Evolutionary conservation across 306 rosid genomes (phyloP).

Genomic region (Prosopis cineraria): DNA sequence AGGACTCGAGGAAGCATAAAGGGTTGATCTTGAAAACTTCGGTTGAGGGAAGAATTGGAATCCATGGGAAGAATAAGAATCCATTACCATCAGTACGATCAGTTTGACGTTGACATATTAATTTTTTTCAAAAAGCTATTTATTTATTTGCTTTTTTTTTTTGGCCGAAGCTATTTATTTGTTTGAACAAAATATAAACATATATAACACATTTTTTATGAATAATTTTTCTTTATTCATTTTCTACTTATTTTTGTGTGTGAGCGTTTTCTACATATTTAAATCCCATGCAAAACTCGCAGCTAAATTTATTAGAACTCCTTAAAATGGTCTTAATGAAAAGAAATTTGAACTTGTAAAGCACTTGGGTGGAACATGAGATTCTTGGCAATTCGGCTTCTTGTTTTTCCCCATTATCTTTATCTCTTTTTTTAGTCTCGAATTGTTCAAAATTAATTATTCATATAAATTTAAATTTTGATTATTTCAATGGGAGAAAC

Average conservation of each 20-base stretch:
- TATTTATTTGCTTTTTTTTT: too few relatives aligned
- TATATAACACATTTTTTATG: too few relatives aligned
- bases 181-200: neutral
- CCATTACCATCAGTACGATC: too few relatives aligned
- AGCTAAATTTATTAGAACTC: too few relatives aligned
- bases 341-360: neutral
- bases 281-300: too few relatives aligned
- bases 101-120: too few relatives aligned
- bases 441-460: neutral
- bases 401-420: neutral
- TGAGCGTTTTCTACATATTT: too few relatives aligned
- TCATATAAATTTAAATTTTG: neutral
- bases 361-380: neutral
- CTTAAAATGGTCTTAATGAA: neutral
- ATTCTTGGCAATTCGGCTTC: neutral
- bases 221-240: neutral
- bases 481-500: neutral
- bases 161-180: too few relatives aligned
- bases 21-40: neutral
- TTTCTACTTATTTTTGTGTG: too few relatives aligned
- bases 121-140: neutral
- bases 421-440: too few relatives aligned
- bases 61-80: too few relatives aligned
- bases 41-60: neutral
- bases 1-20: too few relatives aligned